A percentile compares a stretch with the other conserved stretches of the same genome.
phyloP scores from a whole-genome alignment of 495 filamentous ascomycete species.

The Tuber indicum region DNA sequence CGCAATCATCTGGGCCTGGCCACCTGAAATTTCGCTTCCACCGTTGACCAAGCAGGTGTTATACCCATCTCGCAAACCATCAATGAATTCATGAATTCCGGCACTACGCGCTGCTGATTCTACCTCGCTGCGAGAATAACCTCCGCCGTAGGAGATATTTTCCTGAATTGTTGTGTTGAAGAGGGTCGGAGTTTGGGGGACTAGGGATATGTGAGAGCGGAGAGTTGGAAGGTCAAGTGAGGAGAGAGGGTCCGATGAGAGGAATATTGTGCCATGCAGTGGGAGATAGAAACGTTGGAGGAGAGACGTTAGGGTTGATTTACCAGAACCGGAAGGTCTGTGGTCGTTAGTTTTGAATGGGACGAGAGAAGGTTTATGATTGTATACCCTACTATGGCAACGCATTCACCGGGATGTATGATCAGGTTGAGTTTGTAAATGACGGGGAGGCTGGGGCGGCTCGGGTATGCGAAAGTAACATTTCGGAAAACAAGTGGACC shows the following conservation, averaged over 20 bases:
- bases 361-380: conserved; percentile 48
- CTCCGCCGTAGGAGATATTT: conserved; percentile 74
- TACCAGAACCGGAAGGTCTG: conserved; percentile 70
- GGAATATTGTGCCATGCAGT: conserved; percentile 47
- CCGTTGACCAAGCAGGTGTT: conserved; percentile 64
- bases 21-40: conserved; percentile 62
- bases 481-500: conserved; percentile 54
- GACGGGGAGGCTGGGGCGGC: conserved; percentile 56
- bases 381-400: conserved; percentile 66
- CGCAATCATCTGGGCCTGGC: conserved; percentile 73
- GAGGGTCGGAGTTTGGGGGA: conserved; percentile 70
- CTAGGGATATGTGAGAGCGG: conserved; percentile 63
- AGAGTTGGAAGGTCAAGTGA: conserved; percentile 57
- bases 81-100: conserved; percentile 74
- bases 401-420: conserved; percentile 74
- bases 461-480: conserved; percentile 62
- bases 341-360: conserved; percentile 30
- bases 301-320: conserved; percentile 75
- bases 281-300: conserved; percentile 60
- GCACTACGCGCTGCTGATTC: conserved; percentile 59
- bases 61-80: conserved; percentile 66
- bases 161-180: conserved; percentile 64
- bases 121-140: conserved; percentile 41
- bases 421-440: conserved; percentile 51
- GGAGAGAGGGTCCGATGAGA: conserved; percentile 52